These are phyloP conservation scores for Kwoniella europaea DNA, from an alignment of 768 basidiomycete species.

Conservation along the genomic window DNA sequence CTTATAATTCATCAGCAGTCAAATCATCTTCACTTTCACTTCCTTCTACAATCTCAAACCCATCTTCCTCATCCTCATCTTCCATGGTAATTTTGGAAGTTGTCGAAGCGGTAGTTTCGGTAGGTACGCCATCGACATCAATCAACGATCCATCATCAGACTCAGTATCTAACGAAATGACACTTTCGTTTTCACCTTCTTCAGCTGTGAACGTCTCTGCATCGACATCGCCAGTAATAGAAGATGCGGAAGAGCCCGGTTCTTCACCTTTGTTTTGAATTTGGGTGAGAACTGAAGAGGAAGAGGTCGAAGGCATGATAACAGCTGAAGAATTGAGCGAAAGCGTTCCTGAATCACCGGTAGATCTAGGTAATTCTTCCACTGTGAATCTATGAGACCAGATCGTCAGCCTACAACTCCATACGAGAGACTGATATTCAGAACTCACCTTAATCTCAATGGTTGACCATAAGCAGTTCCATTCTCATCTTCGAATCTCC, in stretches of 20 bases:
- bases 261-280: slow-evolving; percentile 4
- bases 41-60: slow-evolving; percentile 44
- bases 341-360: slow-evolving; percentile 2
- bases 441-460: slow-evolving; percentile 48
- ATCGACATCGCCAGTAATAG: not conserved
- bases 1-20: slow-evolving; percentile 30
- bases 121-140: slow-evolving; percentile 56
- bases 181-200: slow-evolving; percentile 24
- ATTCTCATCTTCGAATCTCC: slow-evolving; percentile 50
- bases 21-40: slow-evolving; percentile 38
- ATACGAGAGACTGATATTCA: not conserved
- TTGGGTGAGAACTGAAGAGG: slow-evolving; percentile 10
- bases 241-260: not conserved
- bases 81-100: slow-evolving; percentile 9
- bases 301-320: slow-evolving; percentile 47
- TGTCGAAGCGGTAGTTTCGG: slow-evolving; percentile 57
- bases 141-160: slow-evolving; percentile 25
- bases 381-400: slow-evolving; percentile 33
- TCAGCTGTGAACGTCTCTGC: slow-evolving; percentile 1
- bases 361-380: slow-evolving; percentile 28
- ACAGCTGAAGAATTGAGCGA: slow-evolving; percentile 44
- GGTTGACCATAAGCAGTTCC: slow-evolving; percentile 52
- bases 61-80: slow-evolving; percentile 31
- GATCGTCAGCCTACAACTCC: not conserved
- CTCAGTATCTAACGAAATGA: slow-evolving; percentile 20